Evolutionary conservation across 225 moss, liverwort and hornwort species (phyloP), one percentile per base, ranked within the genome.

Genomic region (Ulota crispa): DNA sequence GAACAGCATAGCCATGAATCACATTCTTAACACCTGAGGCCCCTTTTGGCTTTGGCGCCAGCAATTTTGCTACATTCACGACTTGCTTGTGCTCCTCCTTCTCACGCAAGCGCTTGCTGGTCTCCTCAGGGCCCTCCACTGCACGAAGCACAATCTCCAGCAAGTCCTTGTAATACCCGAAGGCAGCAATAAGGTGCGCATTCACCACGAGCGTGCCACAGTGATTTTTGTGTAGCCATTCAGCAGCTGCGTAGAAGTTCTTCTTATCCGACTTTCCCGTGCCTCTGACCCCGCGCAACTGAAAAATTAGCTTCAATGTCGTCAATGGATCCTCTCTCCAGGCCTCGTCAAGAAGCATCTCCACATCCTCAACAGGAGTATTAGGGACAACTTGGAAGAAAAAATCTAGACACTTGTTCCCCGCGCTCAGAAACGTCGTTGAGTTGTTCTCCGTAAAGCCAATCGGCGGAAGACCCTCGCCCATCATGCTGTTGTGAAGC

Each of bases 81-180:
- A 78, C 80, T 24, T 6, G 4, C 32, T 87, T 88, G 27, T 87
- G 95, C 77, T 47, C 32, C 64, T n/a, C 71, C 85, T 91, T 93
- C 70, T 80, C 92, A 61, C 0, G 12, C 28, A 89, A 43, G 73
- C 91, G 93, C 30, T 59, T 76, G 14, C 3, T 2, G 34, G 84
- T 92, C 81, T 88, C 89, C 9, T 87, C 85, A 21, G 88, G 82
- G 21, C 92, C 93, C 85, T 96, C 96, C 39, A 92, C 83, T 15
- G 82, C 70, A 64, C 94, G 86, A 80, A 92, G 84, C 32, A 96
- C 79, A 61, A 94, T 71, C 90, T 96, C 96, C 68, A 94, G 64
- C 53, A 92, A 82, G 81, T 94, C 96, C 83, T 93, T 96, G 83
- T 86, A 96, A 69, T 94, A 94, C 9, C 96, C 96, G 62, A 96